Percentiles rank a stretch among this genome's conserved stretches.
Conservation (phyloP, 2,329 filamentous ascomycete species). For the Plenodomus lindquistii region DNA sequence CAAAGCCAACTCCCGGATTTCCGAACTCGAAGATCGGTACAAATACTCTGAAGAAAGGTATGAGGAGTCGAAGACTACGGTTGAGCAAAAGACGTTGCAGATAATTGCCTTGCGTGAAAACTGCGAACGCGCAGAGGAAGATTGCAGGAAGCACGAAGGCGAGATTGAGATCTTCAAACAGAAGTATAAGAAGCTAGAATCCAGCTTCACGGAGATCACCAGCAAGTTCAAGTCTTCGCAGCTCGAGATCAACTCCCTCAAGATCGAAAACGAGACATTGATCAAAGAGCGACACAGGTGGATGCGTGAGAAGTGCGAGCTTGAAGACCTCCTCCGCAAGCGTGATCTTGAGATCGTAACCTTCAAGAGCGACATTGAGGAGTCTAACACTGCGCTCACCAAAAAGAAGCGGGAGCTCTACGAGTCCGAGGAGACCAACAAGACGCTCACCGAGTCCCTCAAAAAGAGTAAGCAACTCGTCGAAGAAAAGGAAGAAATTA, state of each 20-base stretch:
- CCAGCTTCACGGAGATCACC: constrained; percentile 2
- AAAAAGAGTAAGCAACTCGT: constrained; percentile 3
- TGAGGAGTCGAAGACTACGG: constrained; percentile 7
- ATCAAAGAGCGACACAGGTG: constrained; percentile 7
- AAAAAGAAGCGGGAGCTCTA: constrained; percentile 6
- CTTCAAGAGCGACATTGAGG: constrained; percentile 5
- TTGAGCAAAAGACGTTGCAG: constrained; percentile 7
- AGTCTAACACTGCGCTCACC: constrained; percentile 3
- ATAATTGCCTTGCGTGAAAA: constrained; percentile 3
- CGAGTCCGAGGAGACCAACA: constrained; percentile 1
- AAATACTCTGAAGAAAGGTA: constrained; percentile 3
- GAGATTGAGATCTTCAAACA: constrained; percentile 4
- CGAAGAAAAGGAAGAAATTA: constrained; percentile 1
- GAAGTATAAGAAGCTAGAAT: constrained; percentile 7
- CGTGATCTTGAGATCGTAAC: constrained; percentile 2
- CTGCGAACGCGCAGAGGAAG: constrained; percentile 6
- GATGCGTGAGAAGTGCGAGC: constrained; percentile 4
- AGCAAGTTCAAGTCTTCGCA: constrained; percentile 9
- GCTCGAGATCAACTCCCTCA: constrained; percentile 8
- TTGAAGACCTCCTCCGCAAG: constrained; percentile 7
- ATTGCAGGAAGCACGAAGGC: constrained; percentile 10
- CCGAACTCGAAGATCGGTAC: constrained; percentile 5
- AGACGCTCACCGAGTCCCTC: neutral
- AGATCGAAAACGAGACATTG: neutral
- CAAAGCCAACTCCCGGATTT: constrained; percentile 1